phyloP scores from a whole-genome alignment of 768 basidiomycete genomes.

The Serpula lacrymans region DNA sequence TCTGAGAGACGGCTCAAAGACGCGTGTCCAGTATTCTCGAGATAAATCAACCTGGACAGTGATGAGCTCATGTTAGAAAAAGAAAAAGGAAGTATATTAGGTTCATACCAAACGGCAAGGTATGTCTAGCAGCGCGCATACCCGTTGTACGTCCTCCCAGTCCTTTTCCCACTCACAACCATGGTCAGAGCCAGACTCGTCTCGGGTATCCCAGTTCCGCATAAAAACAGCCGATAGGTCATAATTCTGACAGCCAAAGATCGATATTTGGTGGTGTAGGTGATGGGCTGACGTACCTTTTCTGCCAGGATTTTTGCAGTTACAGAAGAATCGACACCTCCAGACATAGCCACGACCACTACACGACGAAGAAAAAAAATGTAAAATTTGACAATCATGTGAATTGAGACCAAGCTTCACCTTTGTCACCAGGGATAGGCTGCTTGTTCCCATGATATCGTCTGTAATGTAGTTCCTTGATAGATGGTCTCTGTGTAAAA shows the following conservation, averaged over 20 bases:
- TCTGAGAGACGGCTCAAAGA: conserved; percentile 83
- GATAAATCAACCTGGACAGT: conserved; percentile 74
- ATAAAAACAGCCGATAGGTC: conserved; percentile 89
- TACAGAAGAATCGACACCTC: conserved; percentile 93
- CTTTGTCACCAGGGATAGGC: too few relatives aligned
- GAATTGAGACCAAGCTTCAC: too few relatives aligned
- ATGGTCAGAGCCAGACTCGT: conserved; percentile 73
- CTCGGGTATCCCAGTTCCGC: conserved; percentile 92
- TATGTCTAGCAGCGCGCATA: conserved; percentile 70
- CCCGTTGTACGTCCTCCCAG: conserved; percentile 84
- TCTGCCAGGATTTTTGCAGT: conserved; percentile 73
- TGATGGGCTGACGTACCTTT: conserved; percentile 44
- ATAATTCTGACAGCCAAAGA: conserved; percentile 49
- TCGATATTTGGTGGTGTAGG: background rate
- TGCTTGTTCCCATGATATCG: too few relatives aligned
- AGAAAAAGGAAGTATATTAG: background rate
- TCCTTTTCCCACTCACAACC: conserved; percentile 97
- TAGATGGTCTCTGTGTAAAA: too few relatives aligned
- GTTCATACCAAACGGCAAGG: conserved; percentile 64
- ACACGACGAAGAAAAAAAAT: conserved; percentile 1
- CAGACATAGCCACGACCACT: conserved; percentile 94
- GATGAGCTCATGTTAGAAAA: background rate
- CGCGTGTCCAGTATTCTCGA: conserved; percentile 84
- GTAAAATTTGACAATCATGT: too few relatives aligned
- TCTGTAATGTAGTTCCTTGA: too few relatives aligned